Conservation (phyloP, 176 grass and related monocot genomes). For the Puya raimondii region DNA sequence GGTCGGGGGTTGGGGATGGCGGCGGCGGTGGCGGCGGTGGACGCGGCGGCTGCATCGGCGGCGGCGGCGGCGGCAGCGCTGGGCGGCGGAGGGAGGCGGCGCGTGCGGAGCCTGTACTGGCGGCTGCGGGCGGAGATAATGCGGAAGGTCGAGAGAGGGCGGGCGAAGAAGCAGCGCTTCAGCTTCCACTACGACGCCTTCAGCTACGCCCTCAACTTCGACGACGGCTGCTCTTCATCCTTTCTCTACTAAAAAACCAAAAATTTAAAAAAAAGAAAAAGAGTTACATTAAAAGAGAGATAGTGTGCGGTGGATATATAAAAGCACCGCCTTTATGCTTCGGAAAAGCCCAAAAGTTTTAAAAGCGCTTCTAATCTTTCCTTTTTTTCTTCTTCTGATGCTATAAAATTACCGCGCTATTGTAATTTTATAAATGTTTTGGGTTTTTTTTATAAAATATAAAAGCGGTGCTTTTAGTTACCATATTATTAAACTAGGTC, state of each 20-base stretch:
- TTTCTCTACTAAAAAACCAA: conserved; percentile 12
- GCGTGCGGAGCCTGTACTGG: conserved; percentile 36
- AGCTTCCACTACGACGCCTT: conserved; percentile 49
- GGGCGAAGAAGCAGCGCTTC: conserved; percentile 29
- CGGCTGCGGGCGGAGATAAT: conserved; percentile 30
- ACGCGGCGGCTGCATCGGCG: conserved; percentile 22
- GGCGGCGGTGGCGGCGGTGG: conserved; percentile 20
- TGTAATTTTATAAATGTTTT: too few relatives aligned
- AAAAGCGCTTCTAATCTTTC: too few relatives aligned
- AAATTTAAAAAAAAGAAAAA: background rate
- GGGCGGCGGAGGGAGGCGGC: conserved; percentile 22
- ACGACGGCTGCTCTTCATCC: conserved; percentile 30
- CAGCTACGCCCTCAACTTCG: conserved; percentile 53
- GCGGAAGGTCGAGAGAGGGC: conserved; percentile 18
- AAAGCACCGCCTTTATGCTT: too few relatives aligned
- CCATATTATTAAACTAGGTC: too few relatives aligned
- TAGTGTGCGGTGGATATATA: too few relatives aligned
- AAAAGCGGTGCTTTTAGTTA: too few relatives aligned
- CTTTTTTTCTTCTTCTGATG: too few relatives aligned
- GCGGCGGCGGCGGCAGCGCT: conserved; percentile 18
- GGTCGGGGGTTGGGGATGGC: background rate
- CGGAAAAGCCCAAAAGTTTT: too few relatives aligned
- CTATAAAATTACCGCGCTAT: too few relatives aligned
- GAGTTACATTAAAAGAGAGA: too few relatives aligned
- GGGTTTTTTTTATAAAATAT: too few relatives aligned